Evolutionary conservation across 441 rosid genomes (phyloP), one percentile per base, ranked within the genome.

Genomic region (Sinapis alba): DNA sequence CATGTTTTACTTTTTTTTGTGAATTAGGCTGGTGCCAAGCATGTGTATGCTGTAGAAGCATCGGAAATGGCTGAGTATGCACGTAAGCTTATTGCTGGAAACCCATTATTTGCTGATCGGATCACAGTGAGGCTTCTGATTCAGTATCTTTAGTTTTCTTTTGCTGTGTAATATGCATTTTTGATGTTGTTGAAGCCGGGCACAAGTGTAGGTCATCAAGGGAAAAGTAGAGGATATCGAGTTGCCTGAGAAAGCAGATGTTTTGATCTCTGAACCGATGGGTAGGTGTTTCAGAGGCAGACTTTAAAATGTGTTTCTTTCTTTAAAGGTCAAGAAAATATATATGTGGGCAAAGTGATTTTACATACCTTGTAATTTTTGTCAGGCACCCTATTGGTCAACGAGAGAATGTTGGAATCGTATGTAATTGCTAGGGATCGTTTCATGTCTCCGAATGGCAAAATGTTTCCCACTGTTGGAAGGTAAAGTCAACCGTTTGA

Each of bases 51-150:
- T 59, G 89, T 93, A 53, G 97, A 91, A 86, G 97, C 98, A 79
- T 93, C 97, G 61, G 97, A 93, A 83, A 91, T 93, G 97, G 91
- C 96, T 64, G 97, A 91, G 69, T 93, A 93, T 83, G 98, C 98
- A 43, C 84, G 90, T 71, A 93, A 86, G 77, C 89, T 93, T 69
- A 87, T 93, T 85, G 89, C 94, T 65, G 97, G 97, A 78, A 91
- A 93, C 73, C 94, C 97, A 57, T 71, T 81, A 3, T 79, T 90
- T 66, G 91, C 86, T 36, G 85, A 91, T 20, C 85, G 90, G 75
- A 93, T 93, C 60, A 93, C 97, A 4, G 98, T 90, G 76, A 80
- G 87, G 65, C 67, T 73, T 69, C 20, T 75, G 57, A 28, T 64
- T 5, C 38, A 50, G 20, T 69, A 27, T 38, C 50, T 7, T 72